Evolutionary conservation across 768 basidiomycete species (phyloP), one percentile per base, ranked within the genome.

Genomic region (Panaeolus cyanescens): DNA sequence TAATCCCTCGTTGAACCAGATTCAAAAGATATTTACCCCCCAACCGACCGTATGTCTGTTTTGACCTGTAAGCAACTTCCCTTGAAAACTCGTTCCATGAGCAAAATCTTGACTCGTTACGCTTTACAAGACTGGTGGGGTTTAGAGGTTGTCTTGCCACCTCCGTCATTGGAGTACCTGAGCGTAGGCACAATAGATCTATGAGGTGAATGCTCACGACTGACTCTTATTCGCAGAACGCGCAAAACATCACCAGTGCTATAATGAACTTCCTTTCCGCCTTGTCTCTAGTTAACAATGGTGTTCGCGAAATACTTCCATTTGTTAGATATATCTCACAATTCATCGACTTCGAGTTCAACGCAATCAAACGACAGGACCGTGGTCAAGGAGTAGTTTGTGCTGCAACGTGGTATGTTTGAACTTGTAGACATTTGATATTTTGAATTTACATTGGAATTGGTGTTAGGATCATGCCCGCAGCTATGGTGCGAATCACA

Each of bases 51-150:
- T 54, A 83, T 94, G 71, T 92, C 90, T 10, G 82, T 90, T 22
- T 74, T 94, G 28, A 92, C 92, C 13, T 94, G 92, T 93, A 71
- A 70, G 89, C 74, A 7, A 32, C 50, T 32, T 40, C 50, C 36
- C 58, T 58, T n/a, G n/a, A n/a, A n/a, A n/a, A 1, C 20, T 42
- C 25, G 28, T 6, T 33, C 2, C 31, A 59, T 57, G 42, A 53
- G 1, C 19, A 33, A 50, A 12, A 50, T 36, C 54, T 32, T 61
- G 39, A 15, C 53, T 60, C 53, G 53, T 40, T 59, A 22, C 60
- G 22, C 54, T 54, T 36, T 42, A 58, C 7, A 63, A 94, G 92
- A 94, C 72, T 95, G 93, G 93, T 96, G 93, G 93, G 93, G 93
- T 13, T 77, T 92, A 12, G 93, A 96, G 69, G 59, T 95, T 0